Percentiles rank a stretch among this genome's conserved stretches.
These are phyloP conservation scores for Neofusicoccum sp. DNA, from an alignment of 2,329 filamentous ascomycete species.

Conservation along the genomic window DNA sequence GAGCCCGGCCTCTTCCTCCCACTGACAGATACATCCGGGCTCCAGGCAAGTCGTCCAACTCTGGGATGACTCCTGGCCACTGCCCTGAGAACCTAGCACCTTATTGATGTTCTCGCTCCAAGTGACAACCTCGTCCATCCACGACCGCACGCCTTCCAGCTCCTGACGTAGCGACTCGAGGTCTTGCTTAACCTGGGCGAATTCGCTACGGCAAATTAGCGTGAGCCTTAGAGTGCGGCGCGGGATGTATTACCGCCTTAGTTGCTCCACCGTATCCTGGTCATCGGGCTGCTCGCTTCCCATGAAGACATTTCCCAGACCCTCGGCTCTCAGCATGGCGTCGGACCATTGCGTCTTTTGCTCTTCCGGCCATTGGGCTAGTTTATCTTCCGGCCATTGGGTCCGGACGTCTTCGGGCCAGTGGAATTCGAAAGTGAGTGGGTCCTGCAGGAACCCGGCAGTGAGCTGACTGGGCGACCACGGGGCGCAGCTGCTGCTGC, in stretches of 20 bases:
- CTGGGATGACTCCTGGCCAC: neutral
- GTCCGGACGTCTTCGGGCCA: neutral
- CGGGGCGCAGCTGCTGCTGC: neutral
- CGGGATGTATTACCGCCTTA: neutral
- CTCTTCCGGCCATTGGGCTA: neutral
- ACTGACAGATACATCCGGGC: neutral
- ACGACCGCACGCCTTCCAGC: neutral
- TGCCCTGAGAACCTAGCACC: neutral
- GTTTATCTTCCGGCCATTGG: neutral
- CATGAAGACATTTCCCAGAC: neutral
- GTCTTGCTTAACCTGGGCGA: neutral
- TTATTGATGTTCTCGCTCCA: slow-evolving; percentile 4
- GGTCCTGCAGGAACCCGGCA: slow-evolving; percentile 1
- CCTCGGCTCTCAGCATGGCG: neutral
- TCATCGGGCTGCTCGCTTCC: neutral
- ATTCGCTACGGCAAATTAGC: neutral
- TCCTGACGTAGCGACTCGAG: slow-evolving; percentile 4
- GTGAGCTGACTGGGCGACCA: slow-evolving; percentile 2
- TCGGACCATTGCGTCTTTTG: neutral
- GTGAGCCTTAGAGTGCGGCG: neutral
- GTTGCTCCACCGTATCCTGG: slow-evolving; percentile 4
- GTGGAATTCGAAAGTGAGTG: slow-evolving; percentile 5
- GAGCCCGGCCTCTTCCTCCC: neutral
- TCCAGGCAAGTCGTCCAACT: neutral
- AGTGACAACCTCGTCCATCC: slow-evolving; percentile 4